Percentiles rank a stretch among this genome's conserved stretches.
Conservation (phyloP, 345 rosid genomes). For the Brassica rapa region DNA sequence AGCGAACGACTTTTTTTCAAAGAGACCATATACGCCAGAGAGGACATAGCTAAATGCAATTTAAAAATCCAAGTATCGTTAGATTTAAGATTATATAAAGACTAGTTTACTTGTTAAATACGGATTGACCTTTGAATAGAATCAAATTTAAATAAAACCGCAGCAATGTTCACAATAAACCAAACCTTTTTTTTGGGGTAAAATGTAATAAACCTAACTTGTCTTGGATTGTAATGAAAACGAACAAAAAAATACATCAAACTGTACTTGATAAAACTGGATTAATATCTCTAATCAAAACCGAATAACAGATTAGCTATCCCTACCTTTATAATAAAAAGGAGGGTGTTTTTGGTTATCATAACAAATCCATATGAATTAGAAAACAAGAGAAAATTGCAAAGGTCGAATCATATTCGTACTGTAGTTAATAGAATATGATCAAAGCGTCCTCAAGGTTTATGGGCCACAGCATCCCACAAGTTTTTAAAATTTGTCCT, state of each 20-base stretch:
- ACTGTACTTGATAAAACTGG: background rate
- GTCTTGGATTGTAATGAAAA: background rate
- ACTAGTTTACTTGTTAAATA: background rate
- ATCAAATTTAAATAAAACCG: background rate
- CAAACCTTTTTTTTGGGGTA: background rate
- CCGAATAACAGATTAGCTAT: slow-evolving; percentile 6
- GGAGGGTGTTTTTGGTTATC: background rate
- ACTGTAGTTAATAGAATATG: slow-evolving; percentile 15
- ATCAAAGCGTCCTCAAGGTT: slow-evolving; percentile 17
- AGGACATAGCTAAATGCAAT: background rate
- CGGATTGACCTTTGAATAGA: background rate
- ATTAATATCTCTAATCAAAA: background rate
- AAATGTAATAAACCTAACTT: background rate
- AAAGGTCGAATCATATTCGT: slow-evolving; percentile 34
- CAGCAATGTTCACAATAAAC: background rate
- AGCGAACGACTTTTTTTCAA: slow-evolving; percentile 9
- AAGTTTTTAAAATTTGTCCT: slow-evolving; percentile 2
- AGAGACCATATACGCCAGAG: slow-evolving; percentile 27
- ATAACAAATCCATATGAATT: background rate
- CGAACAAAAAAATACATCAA: background rate
- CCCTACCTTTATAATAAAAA: background rate
- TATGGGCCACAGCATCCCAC: slow-evolving; percentile 27
- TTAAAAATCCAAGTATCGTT: slow-evolving; percentile 7
- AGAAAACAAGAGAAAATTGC: background rate
- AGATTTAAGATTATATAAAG: slow-evolving; percentile 12